Evolutionary conservation across 441 rosid genomes (phyloP), one percentile per base, ranked within the genome.

Genomic region (Lepidium campestre): DNA sequence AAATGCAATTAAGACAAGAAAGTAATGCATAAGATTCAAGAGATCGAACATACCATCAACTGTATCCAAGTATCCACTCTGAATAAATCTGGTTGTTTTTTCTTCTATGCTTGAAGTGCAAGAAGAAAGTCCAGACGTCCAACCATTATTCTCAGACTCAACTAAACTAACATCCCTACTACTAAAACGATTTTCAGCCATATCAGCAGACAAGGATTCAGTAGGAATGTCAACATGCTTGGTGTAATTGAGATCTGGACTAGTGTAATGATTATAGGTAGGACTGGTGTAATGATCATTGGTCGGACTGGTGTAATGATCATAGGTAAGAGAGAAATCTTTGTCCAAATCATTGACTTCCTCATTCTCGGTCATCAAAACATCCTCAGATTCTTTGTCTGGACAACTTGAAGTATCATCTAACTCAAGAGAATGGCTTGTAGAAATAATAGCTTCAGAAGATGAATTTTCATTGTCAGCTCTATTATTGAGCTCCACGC

Each of bases 11-110:
- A n/a, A 29, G 35, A 62, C 17, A 49, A 12, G 14, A 13, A 13
- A 37, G 14, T 5, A 4, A 25, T 34, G 23, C 44, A 27, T 42
- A 49, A 15, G 52, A 10, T 42, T 35, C 42, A 73, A 29, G 65
- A 60, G 20, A 58, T 42, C n/a, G 42, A 57, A 67, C 66, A 73
- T 75, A 90, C 97, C 81, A 62, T 84, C 91, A 48, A 78, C 47
- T 57, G 70, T 63, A 59, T 88, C 96, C 71, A 90, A 82, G 46
- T 79, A 82, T 55, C 93, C 96, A 60, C 73, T 72, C 61, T 82
- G 88, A 69, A 90, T 77, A 75, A 90, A 88, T 34, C 70, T 84
- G 56, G 80, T 67, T 73, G 81, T 81, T 68, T 78, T 84, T 68
- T 82, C 89, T 69, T 84, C 85, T 78, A 85, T 58, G 40, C 75